Evolutionary conservation across 2,329 filamentous ascomycete species (phyloP), one percentile per base, ranked within the genome.

Genomic region (Phialocephala subalpina): DNA sequence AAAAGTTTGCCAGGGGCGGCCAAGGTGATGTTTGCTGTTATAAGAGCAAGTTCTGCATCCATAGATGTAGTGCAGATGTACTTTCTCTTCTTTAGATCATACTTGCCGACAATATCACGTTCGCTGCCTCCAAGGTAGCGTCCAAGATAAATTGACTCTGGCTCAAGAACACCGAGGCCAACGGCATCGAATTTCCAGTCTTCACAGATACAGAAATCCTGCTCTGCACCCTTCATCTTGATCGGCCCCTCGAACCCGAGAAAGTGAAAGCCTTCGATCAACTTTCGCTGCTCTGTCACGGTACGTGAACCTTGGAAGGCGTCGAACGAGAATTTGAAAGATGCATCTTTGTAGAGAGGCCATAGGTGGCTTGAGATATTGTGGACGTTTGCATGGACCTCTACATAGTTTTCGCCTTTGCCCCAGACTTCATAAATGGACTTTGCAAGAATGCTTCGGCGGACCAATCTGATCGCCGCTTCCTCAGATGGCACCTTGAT

Each of bases 21-120:
- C 16, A 92, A 87, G 0, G 93, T 92, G 72, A 99, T 89, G 75
- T 98, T 99, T 1, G 95, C 96, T 0, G 94, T 97, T 25, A 99
- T 82, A 0, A 99, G 85, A 14, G 94, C 92, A 52, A 99, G 84
- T 78, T 98, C 96, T 0, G 95, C 92, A 77, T 99, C 96, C 96
- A 99, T 98, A 55, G 92, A 96, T 0, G 96, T 99, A 0, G 95
- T 98, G 72, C 92, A 93, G 73, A 99, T 98, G 77, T 99, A 99
- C 45, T 86, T 86, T 33, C 96, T 84, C 79, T 97, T 97, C 83
- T 99, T 99, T 25, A 99, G 84, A 77, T 97, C 94, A 74, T 94
- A 97, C 27, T 86, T 91, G 40, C 86, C 82, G 36, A 92, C 84
- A 5, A 90, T 82, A 61, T 92, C 87, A 53, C 95, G 86, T 2